Percentiles rank a stretch among this genome's conserved stretches.
phyloP scores from a whole-genome alignment of 2,329 filamentous ascomycete genomes.

The Aspergillus sp. region DNA sequence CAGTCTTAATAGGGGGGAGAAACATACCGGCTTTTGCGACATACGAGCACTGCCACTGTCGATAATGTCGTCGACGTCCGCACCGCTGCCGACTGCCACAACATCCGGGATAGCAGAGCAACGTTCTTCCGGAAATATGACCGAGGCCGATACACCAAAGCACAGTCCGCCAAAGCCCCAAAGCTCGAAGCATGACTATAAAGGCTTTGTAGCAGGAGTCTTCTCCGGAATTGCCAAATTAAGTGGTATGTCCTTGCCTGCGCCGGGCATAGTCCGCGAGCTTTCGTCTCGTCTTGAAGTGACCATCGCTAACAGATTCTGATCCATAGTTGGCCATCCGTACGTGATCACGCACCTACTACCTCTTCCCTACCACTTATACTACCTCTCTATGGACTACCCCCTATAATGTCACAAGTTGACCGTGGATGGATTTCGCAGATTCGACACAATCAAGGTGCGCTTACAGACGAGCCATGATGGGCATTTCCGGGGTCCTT shows the following conservation, averaged over 20 bases:
- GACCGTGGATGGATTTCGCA: constrained; percentile 25
- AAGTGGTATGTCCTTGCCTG: constrained; percentile 60
- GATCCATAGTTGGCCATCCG: constrained; percentile 59
- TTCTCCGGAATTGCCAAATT: constrained; percentile 93
- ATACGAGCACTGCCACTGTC: not conserved
- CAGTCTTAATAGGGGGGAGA: not conserved
- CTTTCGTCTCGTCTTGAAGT: not conserved
- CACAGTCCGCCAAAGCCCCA: constrained; percentile 17
- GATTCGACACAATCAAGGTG: constrained; percentile 97
- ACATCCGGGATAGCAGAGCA: constrained; percentile 9
- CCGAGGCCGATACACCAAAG: constrained; percentile 7
- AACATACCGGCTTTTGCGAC: not conserved
- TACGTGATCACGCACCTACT: constrained; percentile 34
- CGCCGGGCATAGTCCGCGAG: not conserved
- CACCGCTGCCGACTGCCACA: constrained; percentile 8
- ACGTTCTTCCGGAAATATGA: constrained; percentile 8
- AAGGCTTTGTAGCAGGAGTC: constrained; percentile 95
- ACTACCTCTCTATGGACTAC: not conserved
- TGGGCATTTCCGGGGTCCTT: constrained; percentile 77
- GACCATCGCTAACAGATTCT: not conserved
- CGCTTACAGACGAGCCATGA: constrained; percentile 83
- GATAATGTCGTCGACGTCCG: constrained; percentile 28
- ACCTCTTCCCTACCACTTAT: not conserved
- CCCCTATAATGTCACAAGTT: not conserved
- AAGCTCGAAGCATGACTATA: constrained; percentile 64